Conservation (phyloP, 805 yeast genomes). For the Pichia cabralensis region DNA sequence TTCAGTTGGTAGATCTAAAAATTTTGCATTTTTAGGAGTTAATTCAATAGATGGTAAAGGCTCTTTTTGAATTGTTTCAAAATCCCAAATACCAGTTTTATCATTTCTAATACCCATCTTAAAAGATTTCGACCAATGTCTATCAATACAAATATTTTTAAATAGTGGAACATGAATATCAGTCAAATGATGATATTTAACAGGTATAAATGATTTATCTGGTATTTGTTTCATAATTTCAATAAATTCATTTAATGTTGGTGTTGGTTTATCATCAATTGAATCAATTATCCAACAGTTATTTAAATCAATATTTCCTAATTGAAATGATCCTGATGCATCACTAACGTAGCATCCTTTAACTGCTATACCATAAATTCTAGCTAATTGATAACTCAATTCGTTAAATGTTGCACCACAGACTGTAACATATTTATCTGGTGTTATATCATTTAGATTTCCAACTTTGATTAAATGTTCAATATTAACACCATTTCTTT, state of each 20-base stretch:
- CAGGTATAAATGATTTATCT: constrained; percentile 61
- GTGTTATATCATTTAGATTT: constrained; percentile 75
- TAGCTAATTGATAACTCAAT: constrained; percentile 80
- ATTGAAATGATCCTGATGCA: constrained; percentile 66
- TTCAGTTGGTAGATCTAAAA: constrained; percentile 57
- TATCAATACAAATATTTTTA: constrained; percentile 60
- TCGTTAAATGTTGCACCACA: constrained; percentile 84
- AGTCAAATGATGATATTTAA: constrained; percentile 64
- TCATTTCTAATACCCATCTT: constrained; percentile 56
- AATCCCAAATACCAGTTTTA: constrained; percentile 47
- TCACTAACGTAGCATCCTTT: constrained; percentile 73
- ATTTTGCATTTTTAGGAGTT: constrained; percentile 55
- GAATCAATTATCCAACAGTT: constrained; percentile 77
- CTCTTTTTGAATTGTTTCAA: constrained; percentile 41
- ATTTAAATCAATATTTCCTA: constrained; percentile 41
- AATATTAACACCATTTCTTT: constrained; percentile 63
- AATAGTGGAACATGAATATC: constrained; percentile 70
- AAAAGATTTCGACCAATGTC: constrained; percentile 76
- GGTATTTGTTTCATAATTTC: constrained; percentile 73
- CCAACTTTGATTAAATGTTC: constrained; percentile 47
- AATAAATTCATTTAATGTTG: constrained; percentile 65
- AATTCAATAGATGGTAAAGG: constrained; percentile 47
- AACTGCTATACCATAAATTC: constrained; percentile 75
- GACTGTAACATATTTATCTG: constrained; percentile 68
- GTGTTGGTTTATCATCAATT: constrained; percentile 64